Conservation (phyloP, 108 stramenopile genomes). For the Nitzschia inconspicua region DNA sequence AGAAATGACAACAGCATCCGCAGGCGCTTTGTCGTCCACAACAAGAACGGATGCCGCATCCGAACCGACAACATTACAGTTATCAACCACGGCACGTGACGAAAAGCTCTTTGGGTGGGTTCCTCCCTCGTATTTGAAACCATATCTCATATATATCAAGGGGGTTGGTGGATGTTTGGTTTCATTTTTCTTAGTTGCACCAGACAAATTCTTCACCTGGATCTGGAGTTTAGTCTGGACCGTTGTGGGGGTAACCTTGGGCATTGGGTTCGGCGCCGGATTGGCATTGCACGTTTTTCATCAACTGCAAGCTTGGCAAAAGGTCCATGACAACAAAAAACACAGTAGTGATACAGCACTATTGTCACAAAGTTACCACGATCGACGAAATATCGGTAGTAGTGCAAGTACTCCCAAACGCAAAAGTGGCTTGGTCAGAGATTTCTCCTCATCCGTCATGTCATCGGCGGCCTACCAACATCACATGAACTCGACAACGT, state of each 20-base stretch:
- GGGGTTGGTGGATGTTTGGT: not conserved
- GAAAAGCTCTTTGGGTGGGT: too few species aligned
- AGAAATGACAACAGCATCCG: too few species aligned
- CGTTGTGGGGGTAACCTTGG: slow-evolving; percentile 43
- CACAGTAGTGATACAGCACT: slow-evolving; percentile 1
- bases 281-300: slow-evolving; percentile 73
- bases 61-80: too few species aligned
- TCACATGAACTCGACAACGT: too few species aligned
- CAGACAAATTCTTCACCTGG: slow-evolving; percentile 6
- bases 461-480: not conserved
- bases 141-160: not conserved
- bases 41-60: too few species aligned
- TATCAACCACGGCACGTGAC: too few species aligned
- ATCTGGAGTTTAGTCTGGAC: slow-evolving; percentile 21
- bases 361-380: not conserved
- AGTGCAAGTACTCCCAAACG: not conserved
- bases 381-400: not conserved
- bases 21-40: too few species aligned
- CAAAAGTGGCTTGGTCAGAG: not conserved
- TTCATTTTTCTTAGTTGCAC: slow-evolving; percentile 4
- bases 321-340: not conserved
- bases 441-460: not conserved
- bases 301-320: slow-evolving; percentile 34
- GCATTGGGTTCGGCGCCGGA: slow-evolving; percentile 69
- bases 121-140: not conserved